These are phyloP conservation scores for Talaromyces sp. DNA, from an alignment of 2,329 filamentous ascomycete genomes.

Conservation along the genomic window DNA sequence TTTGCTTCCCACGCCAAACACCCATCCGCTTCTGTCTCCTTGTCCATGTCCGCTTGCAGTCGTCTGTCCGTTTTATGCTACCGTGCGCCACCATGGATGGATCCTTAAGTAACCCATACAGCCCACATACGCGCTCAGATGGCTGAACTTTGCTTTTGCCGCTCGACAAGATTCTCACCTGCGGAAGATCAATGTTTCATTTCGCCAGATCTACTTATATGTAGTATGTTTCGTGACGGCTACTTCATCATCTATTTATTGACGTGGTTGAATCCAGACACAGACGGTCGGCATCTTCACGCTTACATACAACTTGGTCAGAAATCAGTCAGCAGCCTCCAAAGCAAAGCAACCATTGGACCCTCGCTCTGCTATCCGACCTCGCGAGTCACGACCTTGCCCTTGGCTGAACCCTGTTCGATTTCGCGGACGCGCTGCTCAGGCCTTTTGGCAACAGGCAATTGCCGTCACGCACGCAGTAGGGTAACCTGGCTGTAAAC, in stretches of 20 bases:
- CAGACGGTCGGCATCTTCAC: neutral
- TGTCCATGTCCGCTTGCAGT: slow-evolving; percentile 11
- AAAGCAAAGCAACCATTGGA: neutral
- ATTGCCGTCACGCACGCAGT: neutral
- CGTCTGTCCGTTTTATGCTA: neutral
- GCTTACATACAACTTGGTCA: neutral
- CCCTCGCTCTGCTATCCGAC: neutral
- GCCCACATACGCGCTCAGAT: neutral
- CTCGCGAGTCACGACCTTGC: neutral
- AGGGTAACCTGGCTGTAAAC: neutral
- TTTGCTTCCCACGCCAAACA: neutral
- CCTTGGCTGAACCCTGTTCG: neutral
- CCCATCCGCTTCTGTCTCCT: neutral
- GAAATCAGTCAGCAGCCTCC: slow-evolving; percentile 1
- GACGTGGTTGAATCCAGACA: neutral
- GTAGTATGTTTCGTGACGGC: neutral
- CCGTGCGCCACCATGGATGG: slow-evolving; percentile 11
- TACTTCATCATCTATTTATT: neutral
- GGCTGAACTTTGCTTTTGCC: slow-evolving; percentile 4
- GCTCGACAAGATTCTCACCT: neutral
- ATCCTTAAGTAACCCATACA: neutral
- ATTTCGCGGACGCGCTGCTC: neutral
- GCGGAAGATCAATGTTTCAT: neutral
- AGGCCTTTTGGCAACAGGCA: neutral
- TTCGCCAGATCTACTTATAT: neutral